Base-by-base conservation (phyloP, 2,329 filamentous ascomycete species). In the Cordyceps tenuipes region DNA sequence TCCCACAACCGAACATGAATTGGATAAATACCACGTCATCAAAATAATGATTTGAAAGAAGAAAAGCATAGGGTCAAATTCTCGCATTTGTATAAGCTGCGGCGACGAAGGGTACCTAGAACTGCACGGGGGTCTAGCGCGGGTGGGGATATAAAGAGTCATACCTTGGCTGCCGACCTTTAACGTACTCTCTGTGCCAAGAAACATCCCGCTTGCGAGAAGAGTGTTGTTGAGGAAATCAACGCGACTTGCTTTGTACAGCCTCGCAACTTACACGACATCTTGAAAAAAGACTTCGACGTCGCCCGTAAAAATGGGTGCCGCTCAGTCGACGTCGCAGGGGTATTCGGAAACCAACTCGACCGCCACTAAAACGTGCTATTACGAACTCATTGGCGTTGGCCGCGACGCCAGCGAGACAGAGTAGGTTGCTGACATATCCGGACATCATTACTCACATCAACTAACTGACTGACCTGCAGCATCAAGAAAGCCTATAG, bases 401-500 rank as follows among this genome's bases (percentile, higher is more conserved):
- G 83, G 89, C 63, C 80, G 84, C 62, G 79, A 82, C 63, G 91
- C 91, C 39, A 85, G 85, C 6, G 88, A 92, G 49, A 89, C 95
- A 60, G 92, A 97, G 87, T 91, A 74, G 70, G 82, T 66, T 6
- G n/a, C 66, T 6, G 12, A 19, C 34, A 36, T 10, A 36, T 36
- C 29, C 3, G 34, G 9, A 8, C 34, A 36, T 13, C 34, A 44
- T 41, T 58, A 34, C 10, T 15, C 48, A 39, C 7, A 36, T 43
- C 12, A 10, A 8, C 52, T 60, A 50, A 60, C 34, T 13, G 8
- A 31, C 12, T 29, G 34, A 39, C 13, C 31, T 36, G 12, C 53
- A 93, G 89, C 64, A 91, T 99, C 69, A 96, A 96, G 69, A 96
- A 91, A 69, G 91, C 92, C 15, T 99, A 99, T 74, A 85, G 91